phyloP scores from a whole-genome alignment of 495 filamentous ascomycete species.

The Glonium stellatum region DNA sequence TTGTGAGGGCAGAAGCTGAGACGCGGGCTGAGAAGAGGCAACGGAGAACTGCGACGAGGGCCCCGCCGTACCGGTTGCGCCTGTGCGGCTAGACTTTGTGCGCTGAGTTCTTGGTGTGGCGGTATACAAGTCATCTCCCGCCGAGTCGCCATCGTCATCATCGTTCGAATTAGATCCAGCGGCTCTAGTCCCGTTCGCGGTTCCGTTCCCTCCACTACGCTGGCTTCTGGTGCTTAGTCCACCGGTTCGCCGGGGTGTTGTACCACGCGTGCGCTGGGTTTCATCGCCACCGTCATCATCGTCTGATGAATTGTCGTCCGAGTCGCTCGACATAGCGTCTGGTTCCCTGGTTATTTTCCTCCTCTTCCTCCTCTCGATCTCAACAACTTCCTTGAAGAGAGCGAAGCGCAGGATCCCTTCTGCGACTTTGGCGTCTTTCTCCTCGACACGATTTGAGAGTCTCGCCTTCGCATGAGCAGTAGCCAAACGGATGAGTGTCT shows the following conservation, averaged over 20 bases:
- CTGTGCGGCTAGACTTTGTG: slow-evolving; percentile 36
- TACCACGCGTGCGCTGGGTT: slow-evolving; percentile 30
- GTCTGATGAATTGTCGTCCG: slow-evolving; percentile 32
- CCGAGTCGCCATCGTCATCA: slow-evolving; percentile 44
- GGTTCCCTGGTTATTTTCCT: slow-evolving; percentile 43
- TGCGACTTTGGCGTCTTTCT: slow-evolving; percentile 80
- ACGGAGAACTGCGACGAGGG: slow-evolving; percentile 56
- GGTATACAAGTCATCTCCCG: slow-evolving; percentile 51
- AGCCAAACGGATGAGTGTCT: slow-evolving; percentile 93
- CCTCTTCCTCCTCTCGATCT: slow-evolving; percentile 74
- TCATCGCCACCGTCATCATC: slow-evolving; percentile 46
- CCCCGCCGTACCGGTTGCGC: slow-evolving; percentile 34
- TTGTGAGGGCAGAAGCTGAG: slow-evolving; percentile 53
- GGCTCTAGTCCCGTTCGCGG: slow-evolving; percentile 2
- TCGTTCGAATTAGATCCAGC: slow-evolving; percentile 25
- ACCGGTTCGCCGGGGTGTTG: slow-evolving; percentile 31
- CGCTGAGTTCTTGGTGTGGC: slow-evolving; percentile 49
- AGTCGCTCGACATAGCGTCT: slow-evolving; percentile 36
- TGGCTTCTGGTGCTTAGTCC: slow-evolving; percentile 48
- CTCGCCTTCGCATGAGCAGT: slow-evolving; percentile 94
- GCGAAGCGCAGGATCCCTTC: slow-evolving; percentile 90
- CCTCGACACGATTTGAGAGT: slow-evolving; percentile 86
- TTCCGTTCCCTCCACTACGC: slow-evolving; percentile 36
- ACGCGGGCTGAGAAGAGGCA: slow-evolving; percentile 62
- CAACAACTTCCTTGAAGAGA: slow-evolving; percentile 94